Percentiles rank a stretch among this genome's conserved stretches.
Conservation (phyloP, 2,329 filamentous ascomycete species). For the Neofusicoccum sp. region DNA sequence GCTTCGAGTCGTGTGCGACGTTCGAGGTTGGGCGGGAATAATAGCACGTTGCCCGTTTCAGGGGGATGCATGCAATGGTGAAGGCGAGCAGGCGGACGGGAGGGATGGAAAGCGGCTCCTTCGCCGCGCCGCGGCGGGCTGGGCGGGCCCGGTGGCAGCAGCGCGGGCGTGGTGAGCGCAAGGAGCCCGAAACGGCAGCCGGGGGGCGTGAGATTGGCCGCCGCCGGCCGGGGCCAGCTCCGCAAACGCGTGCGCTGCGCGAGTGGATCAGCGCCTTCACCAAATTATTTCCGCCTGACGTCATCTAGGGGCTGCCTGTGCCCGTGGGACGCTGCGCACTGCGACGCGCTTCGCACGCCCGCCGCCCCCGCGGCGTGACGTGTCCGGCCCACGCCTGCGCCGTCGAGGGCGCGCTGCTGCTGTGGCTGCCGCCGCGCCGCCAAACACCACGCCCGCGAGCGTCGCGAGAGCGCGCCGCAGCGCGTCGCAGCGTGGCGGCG, state of each 20-base stretch:
- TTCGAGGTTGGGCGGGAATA: constrained; percentile 10
- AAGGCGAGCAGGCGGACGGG: too few species aligned
- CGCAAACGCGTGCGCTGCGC: neutral
- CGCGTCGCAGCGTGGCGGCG: too few species aligned
- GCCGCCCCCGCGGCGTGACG: neutral
- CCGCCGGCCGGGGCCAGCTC: constrained; percentile 12
- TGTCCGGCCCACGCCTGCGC: neutral
- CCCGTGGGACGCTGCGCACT: neutral
- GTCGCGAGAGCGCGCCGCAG: neutral
- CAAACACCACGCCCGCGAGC: neutral
- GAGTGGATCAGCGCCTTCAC: neutral
- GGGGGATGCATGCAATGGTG: neutral
- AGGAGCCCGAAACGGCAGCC: too few species aligned
- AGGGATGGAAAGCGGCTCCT: too few species aligned
- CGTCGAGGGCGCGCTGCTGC: neutral
- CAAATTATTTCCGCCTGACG: neutral
- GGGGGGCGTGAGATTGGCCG: too few species aligned
- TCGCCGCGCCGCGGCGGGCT: too few species aligned
- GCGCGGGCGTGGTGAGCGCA: too few species aligned
- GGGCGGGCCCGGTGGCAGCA: too few species aligned
- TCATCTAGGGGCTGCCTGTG: neutral
- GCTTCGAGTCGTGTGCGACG: constrained; percentile 8
- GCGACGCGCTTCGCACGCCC: neutral
- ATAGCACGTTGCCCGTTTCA: neutral
- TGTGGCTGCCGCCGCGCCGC: neutral